These are phyloP conservation scores for Setomelanomma holmii DNA, from an alignment of 2,329 filamentous ascomycete genomes.

Conservation along the genomic window DNA sequence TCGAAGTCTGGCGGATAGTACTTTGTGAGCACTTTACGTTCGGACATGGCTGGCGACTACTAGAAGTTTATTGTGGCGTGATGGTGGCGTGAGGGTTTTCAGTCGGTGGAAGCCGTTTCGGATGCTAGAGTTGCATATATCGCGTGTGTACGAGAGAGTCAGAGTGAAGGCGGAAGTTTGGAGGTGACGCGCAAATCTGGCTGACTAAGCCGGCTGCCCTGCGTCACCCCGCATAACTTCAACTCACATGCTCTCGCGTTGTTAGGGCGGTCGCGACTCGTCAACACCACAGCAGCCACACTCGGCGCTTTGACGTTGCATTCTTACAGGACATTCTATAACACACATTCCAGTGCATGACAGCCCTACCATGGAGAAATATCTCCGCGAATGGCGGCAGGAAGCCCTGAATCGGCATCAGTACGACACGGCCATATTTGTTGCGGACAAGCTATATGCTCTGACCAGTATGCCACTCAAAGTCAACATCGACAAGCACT, in stretches of 20 bases:
- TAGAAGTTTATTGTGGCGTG: too few species aligned
- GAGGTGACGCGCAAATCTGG: conserved; percentile 1
- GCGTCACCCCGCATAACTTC: conserved; percentile 20
- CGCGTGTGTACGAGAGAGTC: too few species aligned
- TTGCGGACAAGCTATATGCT: conserved; percentile 94
- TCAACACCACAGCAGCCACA: conserved; percentile 3
- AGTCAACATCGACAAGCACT: conserved; percentile 5
- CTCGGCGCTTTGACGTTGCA: not conserved
- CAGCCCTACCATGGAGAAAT: conserved; percentile 77
- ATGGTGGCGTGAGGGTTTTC: too few species aligned
- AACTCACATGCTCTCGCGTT: conserved; percentile 24
- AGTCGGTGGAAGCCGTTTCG: too few species aligned
- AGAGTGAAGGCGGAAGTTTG: conserved; percentile 11
- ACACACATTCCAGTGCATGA: conserved; percentile 8
- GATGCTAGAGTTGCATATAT: too few species aligned
- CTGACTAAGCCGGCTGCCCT: conserved; percentile 22
- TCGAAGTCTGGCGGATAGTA: conserved; percentile 85
- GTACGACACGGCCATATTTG: conserved; percentile 94
- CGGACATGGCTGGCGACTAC: conserved; percentile 74
- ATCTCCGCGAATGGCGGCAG: conserved; percentile 91
- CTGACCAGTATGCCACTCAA: conserved; percentile 75
- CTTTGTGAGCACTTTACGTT: conserved; percentile 78
- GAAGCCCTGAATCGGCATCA: conserved; percentile 96
- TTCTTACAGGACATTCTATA: conserved; percentile 5
- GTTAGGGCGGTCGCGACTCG: conserved; percentile 18